phyloP scores from a whole-genome alignment of 2,329 filamentous ascomycete genomes.

The Bertia moriformis region DNA sequence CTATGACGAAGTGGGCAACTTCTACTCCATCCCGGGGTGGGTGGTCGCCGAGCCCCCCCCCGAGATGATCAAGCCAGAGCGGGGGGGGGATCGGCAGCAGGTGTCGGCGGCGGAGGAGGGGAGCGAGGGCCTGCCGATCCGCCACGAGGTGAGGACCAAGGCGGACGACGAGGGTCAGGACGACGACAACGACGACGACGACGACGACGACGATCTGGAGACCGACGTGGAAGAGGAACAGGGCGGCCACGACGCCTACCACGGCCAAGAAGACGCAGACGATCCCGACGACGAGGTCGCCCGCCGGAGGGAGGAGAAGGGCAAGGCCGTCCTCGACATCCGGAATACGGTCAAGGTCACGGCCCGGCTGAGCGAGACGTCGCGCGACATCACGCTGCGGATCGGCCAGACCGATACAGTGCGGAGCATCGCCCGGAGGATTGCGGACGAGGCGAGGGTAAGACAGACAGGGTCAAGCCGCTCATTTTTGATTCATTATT shows the following conservation, averaged over 20 bases:
- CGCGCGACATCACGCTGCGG: constrained; percentile 44
- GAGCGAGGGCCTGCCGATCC: no score
- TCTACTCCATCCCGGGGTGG: constrained; percentile 55
- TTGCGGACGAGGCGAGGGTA: constrained; percentile 51
- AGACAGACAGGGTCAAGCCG: constrained; percentile 18
- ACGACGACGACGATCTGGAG: constrained; percentile 3
- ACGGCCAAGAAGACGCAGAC: constrained; percentile 10
- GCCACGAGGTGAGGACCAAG: no score
- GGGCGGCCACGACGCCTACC: constrained; percentile 8
- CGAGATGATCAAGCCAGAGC: constrained; percentile 26
- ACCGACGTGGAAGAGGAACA: constrained; percentile 7
- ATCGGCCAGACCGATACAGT: constrained; percentile 50
- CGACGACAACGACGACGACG: constrained; percentile 7
- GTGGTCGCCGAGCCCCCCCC: constrained; percentile 49
- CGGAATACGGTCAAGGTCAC: constrained; percentile 40
- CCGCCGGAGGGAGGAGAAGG: constrained; percentile 38
- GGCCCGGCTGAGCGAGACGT: constrained; percentile 52
- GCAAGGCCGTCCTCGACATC: constrained; percentile 37
- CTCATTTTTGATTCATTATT: constrained; percentile 2
- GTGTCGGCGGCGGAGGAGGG: constrained; percentile 7
- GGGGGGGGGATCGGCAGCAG: constrained; percentile 6
- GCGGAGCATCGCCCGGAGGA: constrained; percentile 41
- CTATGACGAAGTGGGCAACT: constrained; percentile 57
- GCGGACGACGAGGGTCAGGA: constrained; percentile 9
- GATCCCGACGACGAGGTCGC: constrained; percentile 18